Conservation (phyloP, 108 stramenopile species). For the Aurantiochytrium sp. region DNA sequence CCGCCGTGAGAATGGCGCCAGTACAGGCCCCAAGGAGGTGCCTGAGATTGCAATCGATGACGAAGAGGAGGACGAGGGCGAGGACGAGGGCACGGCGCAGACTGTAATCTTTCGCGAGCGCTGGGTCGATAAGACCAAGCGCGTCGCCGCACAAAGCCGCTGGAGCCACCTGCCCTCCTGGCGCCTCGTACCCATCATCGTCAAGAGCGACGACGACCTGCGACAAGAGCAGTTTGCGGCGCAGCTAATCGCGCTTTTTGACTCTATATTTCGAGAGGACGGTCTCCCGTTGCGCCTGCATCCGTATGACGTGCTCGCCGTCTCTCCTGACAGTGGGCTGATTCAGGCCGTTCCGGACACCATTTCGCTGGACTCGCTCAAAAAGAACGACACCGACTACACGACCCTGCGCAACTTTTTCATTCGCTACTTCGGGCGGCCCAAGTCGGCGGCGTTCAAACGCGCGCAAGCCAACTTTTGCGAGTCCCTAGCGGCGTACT, state of each 20-base stretch:
- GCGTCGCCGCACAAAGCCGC: constrained; percentile 70
- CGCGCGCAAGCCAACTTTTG: constrained; percentile 47
- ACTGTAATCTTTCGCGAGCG: constrained; percentile 86
- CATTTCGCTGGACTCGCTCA: constrained; percentile 87
- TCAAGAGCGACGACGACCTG: constrained; percentile 96
- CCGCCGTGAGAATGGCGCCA: no score
- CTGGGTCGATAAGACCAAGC: constrained; percentile 84
- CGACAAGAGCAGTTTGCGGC: constrained; percentile 92
- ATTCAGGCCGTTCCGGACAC: constrained; percentile 84
- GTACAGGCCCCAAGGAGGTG: no score
- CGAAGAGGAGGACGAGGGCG: background rate
- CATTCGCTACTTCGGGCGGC: background rate
- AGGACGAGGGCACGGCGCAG: background rate
- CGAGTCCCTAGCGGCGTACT: constrained; percentile 82
- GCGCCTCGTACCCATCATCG: constrained; percentile 85
- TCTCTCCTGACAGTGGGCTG: constrained; percentile 78
- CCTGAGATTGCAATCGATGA: background rate
- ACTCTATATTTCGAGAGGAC: constrained; percentile 82
- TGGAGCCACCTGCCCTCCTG: constrained; percentile 71
- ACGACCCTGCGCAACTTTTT: constrained; percentile 34
- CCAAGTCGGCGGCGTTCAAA: background rate
- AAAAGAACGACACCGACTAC: constrained; percentile 72
- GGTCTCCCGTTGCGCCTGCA: constrained; percentile 77
- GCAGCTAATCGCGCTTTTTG: constrained; percentile 86
- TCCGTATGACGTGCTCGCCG: constrained; percentile 88